Base-by-base conservation (phyloP, 2,329 filamentous ascomycete genomes). In the Mycocentrospora acerina region DNA sequence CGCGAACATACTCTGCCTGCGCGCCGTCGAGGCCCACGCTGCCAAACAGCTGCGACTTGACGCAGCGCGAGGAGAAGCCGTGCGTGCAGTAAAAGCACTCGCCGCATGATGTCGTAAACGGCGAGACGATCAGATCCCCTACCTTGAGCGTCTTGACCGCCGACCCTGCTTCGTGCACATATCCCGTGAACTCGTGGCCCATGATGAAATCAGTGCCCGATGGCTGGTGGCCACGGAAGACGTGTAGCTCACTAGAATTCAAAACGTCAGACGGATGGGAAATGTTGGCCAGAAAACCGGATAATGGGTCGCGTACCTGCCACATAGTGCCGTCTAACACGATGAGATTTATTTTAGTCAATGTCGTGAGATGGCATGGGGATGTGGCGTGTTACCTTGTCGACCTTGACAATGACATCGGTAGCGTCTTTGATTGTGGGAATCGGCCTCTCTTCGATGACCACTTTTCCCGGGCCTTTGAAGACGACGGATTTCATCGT, bases 401-500 rank as follows among this genome's bases (percentile, higher is more conserved):
- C 78, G 14, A 95, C 88, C 66, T 88, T 90, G 59, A 95, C 81
- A 51, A 95, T 83, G 41, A 91, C 79, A 63, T 95, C 90, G 40
- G 76, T 79, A 5, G 80, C 76, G 42, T 87, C 76, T 54, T 84
- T 75, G 48, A 95, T 77, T 51, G 80, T 78, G 1, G 90, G 90
- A 10, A 91, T 77, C 0, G 89, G 89, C 14, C 88, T 79, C 43
- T 93, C 81, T 69, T 95, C 85, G 38, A 96, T 70, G 1, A 79
- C 83, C 37, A 95, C 77, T 59, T 87, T 82, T 57, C 79, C 76
- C 4, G 86, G 85, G 2, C 85, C 88, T 46, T 91, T 84, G 71
- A 95, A 94, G 37, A 95, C 80, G 19, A 96, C 88, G 19, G 89
- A 89, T 67, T 87, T 86, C 90, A 96, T 95, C 0, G 79, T 60